phyloP scores from a whole-genome alignment of 441 rosid genomes.

The Macaranga tanarius region DNA sequence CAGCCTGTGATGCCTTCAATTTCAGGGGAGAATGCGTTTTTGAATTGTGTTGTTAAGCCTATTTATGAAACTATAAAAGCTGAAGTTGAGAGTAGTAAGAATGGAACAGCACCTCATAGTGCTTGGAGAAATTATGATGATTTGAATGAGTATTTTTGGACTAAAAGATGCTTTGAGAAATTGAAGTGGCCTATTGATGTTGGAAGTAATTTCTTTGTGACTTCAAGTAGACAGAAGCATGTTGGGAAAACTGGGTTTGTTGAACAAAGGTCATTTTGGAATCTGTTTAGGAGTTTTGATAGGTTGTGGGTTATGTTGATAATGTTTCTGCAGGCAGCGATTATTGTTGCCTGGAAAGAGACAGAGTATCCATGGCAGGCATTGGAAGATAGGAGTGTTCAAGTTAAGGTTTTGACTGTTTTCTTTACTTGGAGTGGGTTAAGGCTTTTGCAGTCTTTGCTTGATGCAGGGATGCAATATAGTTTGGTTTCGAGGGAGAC shows the following conservation, averaged over 20 bases:
- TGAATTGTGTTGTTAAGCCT: slow-evolving; percentile 66
- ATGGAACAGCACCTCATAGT: slow-evolving; percentile 72
- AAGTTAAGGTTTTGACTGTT: slow-evolving; percentile 61
- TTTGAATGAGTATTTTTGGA: slow-evolving; percentile 89
- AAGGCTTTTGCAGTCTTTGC: slow-evolving; percentile 74
- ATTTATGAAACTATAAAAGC: slow-evolving; percentile 63
- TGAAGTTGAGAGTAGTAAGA: slow-evolving; percentile 64
- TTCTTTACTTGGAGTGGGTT: slow-evolving; percentile 85
- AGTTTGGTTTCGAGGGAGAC: slow-evolving; percentile 76
- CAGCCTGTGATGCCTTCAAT: slow-evolving; percentile 70
- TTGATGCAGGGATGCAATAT: slow-evolving; percentile 63
- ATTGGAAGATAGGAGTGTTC: slow-evolving; percentile 49
- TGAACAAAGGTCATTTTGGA: slow-evolving; percentile 87
- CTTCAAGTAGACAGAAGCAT: slow-evolving; percentile 42
- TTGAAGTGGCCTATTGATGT: slow-evolving; percentile 82
- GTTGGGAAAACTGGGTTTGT: slow-evolving; percentile 93
- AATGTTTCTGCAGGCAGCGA: slow-evolving; percentile 72
- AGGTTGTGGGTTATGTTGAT: slow-evolving; percentile 87
- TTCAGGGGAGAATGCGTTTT: slow-evolving; percentile 73
- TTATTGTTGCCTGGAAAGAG: slow-evolving; percentile 78
- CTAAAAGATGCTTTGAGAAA: slow-evolving; percentile 66
- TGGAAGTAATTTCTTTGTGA: slow-evolving; percentile 67
- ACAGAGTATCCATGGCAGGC: slow-evolving; percentile 58
- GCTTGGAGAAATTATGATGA: slow-evolving; percentile 94
- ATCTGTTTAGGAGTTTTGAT: slow-evolving; percentile 73